Evolutionary conservation across 2,329 filamentous ascomycete genomes (phyloP).

Genomic region (Xylariaceae sp.): DNA sequence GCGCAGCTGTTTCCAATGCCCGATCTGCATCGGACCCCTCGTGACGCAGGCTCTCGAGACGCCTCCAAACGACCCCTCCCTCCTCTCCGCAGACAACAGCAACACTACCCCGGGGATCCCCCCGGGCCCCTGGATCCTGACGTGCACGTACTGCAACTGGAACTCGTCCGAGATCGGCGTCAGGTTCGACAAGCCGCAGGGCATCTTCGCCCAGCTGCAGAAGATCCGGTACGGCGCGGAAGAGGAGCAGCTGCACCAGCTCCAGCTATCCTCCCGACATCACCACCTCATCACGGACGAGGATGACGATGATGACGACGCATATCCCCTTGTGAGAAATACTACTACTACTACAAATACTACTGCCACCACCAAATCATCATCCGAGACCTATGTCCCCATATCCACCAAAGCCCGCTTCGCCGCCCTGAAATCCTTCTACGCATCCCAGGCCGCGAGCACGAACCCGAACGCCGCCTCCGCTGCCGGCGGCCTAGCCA

Average conservation of each 20-base stretch:
- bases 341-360: too few species aligned
- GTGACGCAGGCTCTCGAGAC: slow-evolving; percentile 64
- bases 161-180: slow-evolving; percentile 83
- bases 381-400: slow-evolving; percentile 32
- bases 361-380: too few species aligned
- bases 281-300: not conserved
- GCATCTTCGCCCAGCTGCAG: slow-evolving; percentile 74
- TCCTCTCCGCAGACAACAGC: slow-evolving; percentile 41
- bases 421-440: slow-evolving; percentile 70
- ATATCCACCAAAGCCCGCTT: slow-evolving; percentile 48
- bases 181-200: slow-evolving; percentile 82
- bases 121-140: slow-evolving; percentile 63
- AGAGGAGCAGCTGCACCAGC: slow-evolving; percentile 36
- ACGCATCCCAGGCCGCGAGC: slow-evolving; percentile 67
- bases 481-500: slow-evolving; percentile 45
- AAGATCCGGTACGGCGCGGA: slow-evolving; percentile 62
- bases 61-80: slow-evolving; percentile 39
- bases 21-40: slow-evolving; percentile 77
- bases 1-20: slow-evolving; percentile 92
- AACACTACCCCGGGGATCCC: slow-evolving; percentile 28
- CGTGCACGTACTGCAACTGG: slow-evolving; percentile 92
- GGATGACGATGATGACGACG: not conserved
- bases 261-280: not conserved
- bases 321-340: too few species aligned
- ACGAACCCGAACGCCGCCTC: slow-evolving; percentile 34